Evolutionary conservation across 23 red algal species (phyloP), one percentile per base, ranked within the genome.

Genomic region (Gracilaria gracilis): DNA sequence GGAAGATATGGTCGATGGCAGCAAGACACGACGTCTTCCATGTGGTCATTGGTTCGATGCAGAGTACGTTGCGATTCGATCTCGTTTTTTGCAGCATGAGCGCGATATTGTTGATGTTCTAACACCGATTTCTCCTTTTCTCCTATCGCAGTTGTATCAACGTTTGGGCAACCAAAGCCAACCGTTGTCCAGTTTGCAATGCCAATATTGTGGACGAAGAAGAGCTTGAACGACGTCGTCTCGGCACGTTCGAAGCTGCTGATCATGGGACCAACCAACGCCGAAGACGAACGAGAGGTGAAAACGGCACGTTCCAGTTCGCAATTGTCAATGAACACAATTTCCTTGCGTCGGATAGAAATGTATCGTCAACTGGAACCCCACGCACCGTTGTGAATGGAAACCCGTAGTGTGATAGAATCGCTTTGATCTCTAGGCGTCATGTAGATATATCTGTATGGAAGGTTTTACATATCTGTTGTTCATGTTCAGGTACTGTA

Each of bases 161-260:
- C 62, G 86, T 75, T 55, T 95, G 94, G 94, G 66, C 79, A 14
- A 83, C 87, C 38, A 87, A 86, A 35, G 85, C 84, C 19, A 95
- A 95, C 61, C 85, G 94, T 5, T 95, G 94, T 72, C 94, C 94
- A 19, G 88, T 95, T 39, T 95, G 94, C 72, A 95, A 95, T 58
- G 67, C 89, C 0, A 58, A 72, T 0, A 84, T 92, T 38, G 61
- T 88, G 27, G 66, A 51, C 4, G 67, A 88, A 46, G 53, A 77
- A 62, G 36, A 73, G 48, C 67, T 88, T 12, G 58, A 78, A 39
- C 36, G 69, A 57, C 24, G 53, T 61, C 84, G 84, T 21, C 67
- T 78, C 51, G 46, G 58, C 34, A 27, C 21, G 25, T 28, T 88
- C 33, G 67, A 88, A 64, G 31, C 79, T 8, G 20, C 53, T n/a